phyloP scores from a whole-genome alignment of 495 filamentous ascomycete genomes.

The Penicillium diatomitis region DNA sequence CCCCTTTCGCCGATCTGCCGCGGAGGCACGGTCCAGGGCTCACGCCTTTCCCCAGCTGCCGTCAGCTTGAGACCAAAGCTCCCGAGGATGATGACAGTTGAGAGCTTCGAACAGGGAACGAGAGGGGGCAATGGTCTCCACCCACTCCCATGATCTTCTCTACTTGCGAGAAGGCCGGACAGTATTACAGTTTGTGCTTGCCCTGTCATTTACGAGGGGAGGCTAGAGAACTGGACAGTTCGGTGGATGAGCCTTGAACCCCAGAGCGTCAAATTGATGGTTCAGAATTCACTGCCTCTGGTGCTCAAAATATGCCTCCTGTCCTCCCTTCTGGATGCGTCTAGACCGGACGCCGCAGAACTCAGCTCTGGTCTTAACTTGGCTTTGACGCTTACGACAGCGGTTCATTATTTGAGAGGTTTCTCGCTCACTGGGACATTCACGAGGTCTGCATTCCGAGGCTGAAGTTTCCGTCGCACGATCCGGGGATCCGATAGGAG shows the following conservation, averaged over 20 bases:
- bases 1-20: slow-evolving; percentile 12
- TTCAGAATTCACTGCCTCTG: no score
- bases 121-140: neutral
- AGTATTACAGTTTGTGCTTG: no score
- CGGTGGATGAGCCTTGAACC: no score
- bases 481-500: slow-evolving; percentile 16
- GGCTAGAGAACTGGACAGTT: no score
- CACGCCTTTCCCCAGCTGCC: no score
- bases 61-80: slow-evolving; percentile 12
- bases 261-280: no score
- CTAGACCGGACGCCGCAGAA: no score
- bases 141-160: neutral
- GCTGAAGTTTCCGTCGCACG: neutral
- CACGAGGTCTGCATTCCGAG: slow-evolving; percentile 2
- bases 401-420: slow-evolving; percentile 6
- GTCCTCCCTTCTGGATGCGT: no score
- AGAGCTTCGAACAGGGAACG: slow-evolving; percentile 14
- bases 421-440: slow-evolving; percentile 6
- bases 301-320: no score
- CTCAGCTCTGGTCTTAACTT: slow-evolving; percentile 5
- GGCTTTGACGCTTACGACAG: slow-evolving; percentile 14
- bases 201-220: no score
- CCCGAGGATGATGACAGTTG: slow-evolving; percentile 2
- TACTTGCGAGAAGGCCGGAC: no score
- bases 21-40: neutral